Base-by-base conservation (phyloP, 2,329 filamentous ascomycete species). In the Trichoderma afroharzianum region DNA sequence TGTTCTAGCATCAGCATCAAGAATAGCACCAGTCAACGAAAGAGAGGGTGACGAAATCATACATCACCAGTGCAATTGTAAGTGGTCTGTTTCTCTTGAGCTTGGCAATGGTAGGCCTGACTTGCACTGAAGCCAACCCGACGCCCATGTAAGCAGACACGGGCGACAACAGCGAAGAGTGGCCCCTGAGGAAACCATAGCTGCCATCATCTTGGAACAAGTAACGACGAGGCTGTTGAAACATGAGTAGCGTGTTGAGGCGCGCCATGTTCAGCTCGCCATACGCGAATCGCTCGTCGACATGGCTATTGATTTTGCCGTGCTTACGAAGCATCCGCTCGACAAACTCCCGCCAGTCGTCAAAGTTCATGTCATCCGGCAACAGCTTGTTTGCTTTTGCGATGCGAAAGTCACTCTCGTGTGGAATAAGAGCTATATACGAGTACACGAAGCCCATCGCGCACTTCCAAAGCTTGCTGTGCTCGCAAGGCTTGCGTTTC, bases 71-170 rank as follows among this genome's bases (percentile, higher is more conserved):
- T 72, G 83, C 79, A 73, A 87, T 87, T 0, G 18, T 21, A 21
- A 50, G n/a, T 53, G 72, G 64, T 0, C 69, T 14, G 72, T 80
- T 82, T 0, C 77, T 72, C 1, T 57, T 62, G 4, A 84, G 77
- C 43, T 58, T 63, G 2, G 77, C 71, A 0, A 80, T 83, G 1
- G 78, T 77, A 8, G 85, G 73, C 0, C 82, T 83, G 8, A 85
- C 82, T 76, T 86, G 83, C 82, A 86, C 83, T 0, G 84, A 84
- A 6, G 82, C 82, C 33, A 87, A 76, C 11, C 85, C 77, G 18
- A 85, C 74, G 50, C 80, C 81, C 28, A 85, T 74, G 72, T 83
- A 85, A 1, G 80, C 80, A 7, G 82, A 79, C 4, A 79, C 73
- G 18, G 80, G 76, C 0, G 82, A 76, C 1, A 86, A 73, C 78